These are phyloP conservation scores for Moniliophthora roreri DNA, from an alignment of 1,284 basidiomycete species.

Conservation along the genomic window DNA sequence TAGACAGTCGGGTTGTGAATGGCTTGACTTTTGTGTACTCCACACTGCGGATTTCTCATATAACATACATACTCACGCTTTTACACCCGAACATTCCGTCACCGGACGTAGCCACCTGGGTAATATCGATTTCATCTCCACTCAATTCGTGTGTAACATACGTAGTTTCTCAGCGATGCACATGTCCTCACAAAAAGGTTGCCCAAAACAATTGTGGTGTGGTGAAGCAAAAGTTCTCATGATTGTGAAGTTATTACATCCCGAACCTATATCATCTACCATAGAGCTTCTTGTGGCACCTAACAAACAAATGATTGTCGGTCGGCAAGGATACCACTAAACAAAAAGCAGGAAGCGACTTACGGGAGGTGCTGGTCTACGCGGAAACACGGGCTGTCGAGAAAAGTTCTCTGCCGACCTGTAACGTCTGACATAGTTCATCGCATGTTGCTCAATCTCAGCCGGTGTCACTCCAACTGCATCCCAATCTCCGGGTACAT, in stretches of 20 bases:
- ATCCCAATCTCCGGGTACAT: conserved; percentile 66
- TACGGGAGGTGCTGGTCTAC: conserved; percentile 21
- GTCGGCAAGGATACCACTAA: background rate
- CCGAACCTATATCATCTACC: background rate
- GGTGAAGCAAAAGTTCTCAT: background rate
- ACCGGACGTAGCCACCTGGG: background rate
- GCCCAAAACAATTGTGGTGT: background rate
- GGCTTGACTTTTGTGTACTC: too few species aligned
- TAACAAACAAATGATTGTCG: conserved; percentile 13
- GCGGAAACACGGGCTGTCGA: conserved; percentile 51
- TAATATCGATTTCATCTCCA: conserved; percentile 4
- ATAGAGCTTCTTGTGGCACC: conserved; percentile 10
- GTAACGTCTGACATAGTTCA: conserved; percentile 90
- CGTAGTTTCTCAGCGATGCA: background rate
- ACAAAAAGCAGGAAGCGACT: conserved; percentile 14
- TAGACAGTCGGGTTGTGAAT: conserved; percentile 26
- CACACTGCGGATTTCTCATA: background rate
- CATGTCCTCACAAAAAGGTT: background rate
- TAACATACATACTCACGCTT: background rate
- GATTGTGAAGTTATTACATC: background rate
- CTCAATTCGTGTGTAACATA: conserved; percentile 6
- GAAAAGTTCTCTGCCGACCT: conserved; percentile 67
- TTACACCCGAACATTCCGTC: background rate
- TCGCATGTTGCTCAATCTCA: conserved; percentile 87
- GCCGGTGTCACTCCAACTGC: conserved; percentile 71